Evolutionary conservation across 2,329 filamentous ascomycete species (phyloP).

Genomic region (Monilinia polystroma): DNA sequence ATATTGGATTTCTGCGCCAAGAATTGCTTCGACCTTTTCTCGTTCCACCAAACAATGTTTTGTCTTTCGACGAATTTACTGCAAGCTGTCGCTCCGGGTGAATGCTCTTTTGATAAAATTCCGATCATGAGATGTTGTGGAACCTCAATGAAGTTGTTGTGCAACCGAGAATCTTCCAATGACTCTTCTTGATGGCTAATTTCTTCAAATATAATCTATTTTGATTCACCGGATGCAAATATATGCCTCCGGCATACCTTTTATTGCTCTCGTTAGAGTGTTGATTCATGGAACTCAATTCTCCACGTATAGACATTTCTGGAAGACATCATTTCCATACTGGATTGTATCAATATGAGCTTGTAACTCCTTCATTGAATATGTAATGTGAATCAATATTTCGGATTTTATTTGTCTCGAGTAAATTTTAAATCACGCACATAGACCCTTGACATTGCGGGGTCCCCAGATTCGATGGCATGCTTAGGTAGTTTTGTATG

Average conservation of each 20-base stretch:
- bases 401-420: background rate
- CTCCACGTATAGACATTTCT: background rate
- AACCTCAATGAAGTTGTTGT: background rate
- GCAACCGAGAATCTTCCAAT: background rate
- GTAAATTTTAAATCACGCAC: background rate
- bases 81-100: background rate
- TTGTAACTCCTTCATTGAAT: background rate
- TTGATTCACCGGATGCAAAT: background rate
- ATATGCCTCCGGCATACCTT: background rate
- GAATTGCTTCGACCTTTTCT: background rate
- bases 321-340: background rate
- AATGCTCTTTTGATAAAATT: background rate
- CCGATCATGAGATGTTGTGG: background rate
- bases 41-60: background rate
- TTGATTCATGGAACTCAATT: background rate
- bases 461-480: slow-evolving; percentile 12
- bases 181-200: background rate
- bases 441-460: slow-evolving; percentile 9
- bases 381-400: background rate
- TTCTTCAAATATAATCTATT: background rate
- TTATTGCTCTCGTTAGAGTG: background rate
- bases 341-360: background rate
- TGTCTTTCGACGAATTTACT: background rate
- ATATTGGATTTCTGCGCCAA: background rate
- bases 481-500: background rate